A percentile compares a stretch with the other conserved stretches of the same genome.
Conservation (phyloP, 2,329 filamentous ascomycete species). For the Beauveria brongniartii region DNA sequence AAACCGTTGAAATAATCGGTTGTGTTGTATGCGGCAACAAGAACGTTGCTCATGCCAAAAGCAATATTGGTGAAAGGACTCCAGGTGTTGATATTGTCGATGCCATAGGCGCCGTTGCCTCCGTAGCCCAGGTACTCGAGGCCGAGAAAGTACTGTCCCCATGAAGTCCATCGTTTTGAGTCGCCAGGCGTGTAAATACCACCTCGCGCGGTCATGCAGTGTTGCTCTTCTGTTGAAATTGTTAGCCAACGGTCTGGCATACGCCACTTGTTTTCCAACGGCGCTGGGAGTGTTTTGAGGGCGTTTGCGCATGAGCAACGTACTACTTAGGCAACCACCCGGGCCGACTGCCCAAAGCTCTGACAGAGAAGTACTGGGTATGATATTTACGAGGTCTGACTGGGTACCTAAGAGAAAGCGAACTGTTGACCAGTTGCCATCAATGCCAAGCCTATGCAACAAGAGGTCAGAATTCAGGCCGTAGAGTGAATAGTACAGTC, state of each 20-base stretch:
- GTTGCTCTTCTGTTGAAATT: constrained; percentile 31
- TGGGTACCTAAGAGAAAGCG: constrained; percentile 41
- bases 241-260: constrained; percentile 11
- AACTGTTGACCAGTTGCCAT: constrained; percentile 67
- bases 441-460: constrained; percentile 48
- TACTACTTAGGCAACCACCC: constrained; percentile 45
- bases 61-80: constrained; percentile 29
- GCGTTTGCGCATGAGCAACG: constrained; percentile 17
- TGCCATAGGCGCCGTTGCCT: constrained; percentile 58
- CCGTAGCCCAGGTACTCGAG: constrained; percentile 48
- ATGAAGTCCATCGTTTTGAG: constrained; percentile 50
- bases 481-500: too few relatives aligned
- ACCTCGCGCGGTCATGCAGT: constrained; percentile 51
- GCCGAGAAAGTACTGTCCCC: constrained; percentile 54
- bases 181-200: constrained; percentile 44
- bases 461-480: background rate
- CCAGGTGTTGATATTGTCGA: constrained; percentile 38
- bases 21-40: constrained; percentile 46
- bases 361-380: constrained; percentile 59
- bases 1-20: constrained; percentile 47
- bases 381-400: constrained; percentile 28
- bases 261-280: background rate
- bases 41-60: constrained; percentile 35
- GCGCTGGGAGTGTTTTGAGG: background rate
- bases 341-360: constrained; percentile 62